Conservation (phyloP, 768 basidiomycete species). For the Aureoboletus auriporus region DNA sequence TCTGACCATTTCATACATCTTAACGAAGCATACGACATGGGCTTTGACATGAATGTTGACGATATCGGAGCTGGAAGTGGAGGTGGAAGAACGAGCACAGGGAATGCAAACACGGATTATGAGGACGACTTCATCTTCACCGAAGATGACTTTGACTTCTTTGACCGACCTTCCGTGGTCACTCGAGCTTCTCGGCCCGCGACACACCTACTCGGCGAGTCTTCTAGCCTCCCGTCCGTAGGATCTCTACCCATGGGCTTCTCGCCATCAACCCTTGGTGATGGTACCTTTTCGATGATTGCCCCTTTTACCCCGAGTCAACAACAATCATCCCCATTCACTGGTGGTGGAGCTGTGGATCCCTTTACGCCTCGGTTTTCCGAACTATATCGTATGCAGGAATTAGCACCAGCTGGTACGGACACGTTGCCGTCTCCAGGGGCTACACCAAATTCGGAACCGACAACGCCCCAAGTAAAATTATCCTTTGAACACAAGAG, state of each 20-base stretch:
- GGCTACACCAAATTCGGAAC: conserved; percentile 45
- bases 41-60: conserved; percentile 45
- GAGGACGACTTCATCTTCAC: conserved; percentile 60
- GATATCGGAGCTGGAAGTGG: conserved; percentile 29
- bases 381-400: conserved; percentile 22
- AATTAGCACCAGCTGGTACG: conserved; percentile 29
- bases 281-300: conserved; percentile 24
- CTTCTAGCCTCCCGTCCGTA: conserved; percentile 30
- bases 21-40: conserved; percentile 39
- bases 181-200: conserved; percentile 20
- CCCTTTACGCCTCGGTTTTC: conserved; percentile 18
- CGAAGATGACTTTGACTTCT: conserved; percentile 88
- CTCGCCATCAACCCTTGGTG: conserved; percentile 31
- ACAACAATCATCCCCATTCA: conserved; percentile 29
- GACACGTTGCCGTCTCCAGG: conserved; percentile 52
- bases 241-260: conserved; percentile 33
- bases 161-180: conserved; percentile 53
- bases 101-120: conserved; percentile 41
- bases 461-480: conserved; percentile 52
- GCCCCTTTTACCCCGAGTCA: conserved; percentile 21
- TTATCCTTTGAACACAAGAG: conserved; percentile 31
- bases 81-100: conserved; percentile 20
- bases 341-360: conserved; percentile 21
- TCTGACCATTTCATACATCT: conserved; percentile 35
- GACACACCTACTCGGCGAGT: conserved; percentile 11